Evolutionary conservation across 2,329 filamentous ascomycete species (phyloP).

Genomic region (Exserohilum rostratum): DNA sequence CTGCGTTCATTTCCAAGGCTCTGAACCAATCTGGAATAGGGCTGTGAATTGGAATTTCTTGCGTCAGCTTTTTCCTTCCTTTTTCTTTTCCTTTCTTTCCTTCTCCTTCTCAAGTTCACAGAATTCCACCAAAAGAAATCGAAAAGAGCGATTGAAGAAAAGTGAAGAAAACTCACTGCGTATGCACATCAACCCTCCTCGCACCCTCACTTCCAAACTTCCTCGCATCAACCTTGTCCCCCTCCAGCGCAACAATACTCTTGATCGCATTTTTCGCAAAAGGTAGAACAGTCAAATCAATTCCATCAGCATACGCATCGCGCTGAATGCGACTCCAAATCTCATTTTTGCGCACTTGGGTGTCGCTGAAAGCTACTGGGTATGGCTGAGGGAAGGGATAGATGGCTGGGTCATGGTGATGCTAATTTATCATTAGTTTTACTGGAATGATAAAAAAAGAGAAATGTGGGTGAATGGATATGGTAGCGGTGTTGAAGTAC

Average conservation of each 20-base stretch:
- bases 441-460: too few relatives aligned
- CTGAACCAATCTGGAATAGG: conserved; percentile 46
- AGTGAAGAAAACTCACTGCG: conserved; percentile 23
- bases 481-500: too few relatives aligned
- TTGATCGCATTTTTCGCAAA: conserved; percentile 38
- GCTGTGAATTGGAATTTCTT: too few relatives aligned
- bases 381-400: conserved; percentile 7
- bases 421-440: too few relatives aligned
- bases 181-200: conserved; percentile 45
- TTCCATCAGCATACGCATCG: conserved; percentile 22
- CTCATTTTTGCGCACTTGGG: conserved; percentile 1
- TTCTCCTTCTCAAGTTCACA: accelerated
- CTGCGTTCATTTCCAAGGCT: conserved; percentile 39
- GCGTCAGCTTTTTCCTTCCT: too few relatives aligned
- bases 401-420: not conserved
- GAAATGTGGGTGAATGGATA: too few relatives aligned
- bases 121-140: too few relatives aligned
- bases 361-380: not conserved
- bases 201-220: conserved; percentile 22
- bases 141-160: not conserved
- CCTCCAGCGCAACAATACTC: conserved; percentile 34
- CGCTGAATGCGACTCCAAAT: conserved; percentile 17
- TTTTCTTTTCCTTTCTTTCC: not conserved
- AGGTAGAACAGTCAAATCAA: conserved; percentile 38
- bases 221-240: conserved; percentile 1